phyloP scores from a whole-genome alignment of 208 protist species.

The Trypanosoma melophagium region DNA sequence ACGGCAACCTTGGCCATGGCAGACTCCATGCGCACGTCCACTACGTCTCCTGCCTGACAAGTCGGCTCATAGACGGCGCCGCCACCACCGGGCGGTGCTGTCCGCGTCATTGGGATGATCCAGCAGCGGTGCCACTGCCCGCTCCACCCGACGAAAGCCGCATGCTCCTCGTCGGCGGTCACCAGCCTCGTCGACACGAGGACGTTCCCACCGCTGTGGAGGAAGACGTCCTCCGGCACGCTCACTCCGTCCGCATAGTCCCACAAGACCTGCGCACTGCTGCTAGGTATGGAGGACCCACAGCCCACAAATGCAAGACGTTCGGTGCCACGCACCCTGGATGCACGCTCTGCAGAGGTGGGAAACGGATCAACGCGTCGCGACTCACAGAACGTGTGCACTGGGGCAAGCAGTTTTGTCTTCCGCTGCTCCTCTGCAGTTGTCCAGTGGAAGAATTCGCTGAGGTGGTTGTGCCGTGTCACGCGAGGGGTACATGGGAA shows the following conservation, averaged over 20 bases:
- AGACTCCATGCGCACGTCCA: slow-evolving; percentile 15
- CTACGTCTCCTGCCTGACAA: slow-evolving; percentile 11
- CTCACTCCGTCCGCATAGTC: slow-evolving; percentile 7
- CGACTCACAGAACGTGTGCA: neutral
- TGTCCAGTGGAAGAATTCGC: slow-evolving; percentile 3
- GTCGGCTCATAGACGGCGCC: slow-evolving; percentile 4
- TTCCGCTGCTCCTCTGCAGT: neutral
- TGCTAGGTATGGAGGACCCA: neutral
- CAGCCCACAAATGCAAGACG: slow-evolving; percentile 6
- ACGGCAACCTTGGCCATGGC: slow-evolving; percentile 6
- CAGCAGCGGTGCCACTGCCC: slow-evolving; percentile 18
- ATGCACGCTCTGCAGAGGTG: neutral
- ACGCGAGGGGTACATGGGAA: slow-evolving; percentile 9
- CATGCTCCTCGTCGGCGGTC: slow-evolving; percentile 3
- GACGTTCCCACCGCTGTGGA: slow-evolving; percentile 2
- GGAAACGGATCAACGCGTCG: slow-evolving; percentile 4
- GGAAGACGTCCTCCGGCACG: slow-evolving; percentile 1
- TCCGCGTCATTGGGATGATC: slow-evolving; percentile 12
- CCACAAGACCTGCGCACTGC: neutral
- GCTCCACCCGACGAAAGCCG: neutral
- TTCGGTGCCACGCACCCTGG: neutral
- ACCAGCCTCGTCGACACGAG: neutral
- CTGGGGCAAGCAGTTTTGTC: slow-evolving; percentile 3
- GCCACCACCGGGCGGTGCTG: neutral
- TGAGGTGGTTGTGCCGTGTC: slow-evolving; percentile 5